These are phyloP conservation scores for Penicillium ochrochloron DNA, from an alignment of 495 filamentous ascomycete genomes.

Conservation along the genomic window DNA sequence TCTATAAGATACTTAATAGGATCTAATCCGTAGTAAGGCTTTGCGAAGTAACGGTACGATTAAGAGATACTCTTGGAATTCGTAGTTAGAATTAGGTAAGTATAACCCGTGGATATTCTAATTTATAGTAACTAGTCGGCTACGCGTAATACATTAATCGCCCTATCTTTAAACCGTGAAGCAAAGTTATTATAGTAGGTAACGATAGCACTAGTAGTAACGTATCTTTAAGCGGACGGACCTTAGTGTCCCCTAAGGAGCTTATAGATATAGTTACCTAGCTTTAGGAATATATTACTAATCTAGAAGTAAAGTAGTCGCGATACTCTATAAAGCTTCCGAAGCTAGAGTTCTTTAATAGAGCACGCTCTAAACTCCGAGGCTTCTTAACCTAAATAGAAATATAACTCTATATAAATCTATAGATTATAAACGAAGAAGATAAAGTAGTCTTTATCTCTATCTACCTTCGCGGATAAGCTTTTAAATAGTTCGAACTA, in stretches of 20 bases:
- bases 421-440: neutral
- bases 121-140: neutral
- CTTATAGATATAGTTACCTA: no score
- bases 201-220: neutral
- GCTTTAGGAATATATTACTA: no score
- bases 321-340: neutral
- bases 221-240: neutral
- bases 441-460: neutral
- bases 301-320: no score
- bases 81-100: neutral
- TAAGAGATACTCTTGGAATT: neutral
- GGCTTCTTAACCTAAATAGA: slow-evolving; percentile 1
- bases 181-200: slow-evolving; percentile 6
- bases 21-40: neutral
- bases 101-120: neutral
- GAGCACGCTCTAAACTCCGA: no score
- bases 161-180: slow-evolving; percentile 8
- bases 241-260: neutral
- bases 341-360: neutral
- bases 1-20: neutral
- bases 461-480: no score
- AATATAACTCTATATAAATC: slow-evolving; percentile 2
- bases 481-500: no score
- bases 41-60: neutral
- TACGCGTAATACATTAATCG: neutral